Conservation (phyloP, 371 early-diverging fungal species). For the Mortierella sp. region DNA sequence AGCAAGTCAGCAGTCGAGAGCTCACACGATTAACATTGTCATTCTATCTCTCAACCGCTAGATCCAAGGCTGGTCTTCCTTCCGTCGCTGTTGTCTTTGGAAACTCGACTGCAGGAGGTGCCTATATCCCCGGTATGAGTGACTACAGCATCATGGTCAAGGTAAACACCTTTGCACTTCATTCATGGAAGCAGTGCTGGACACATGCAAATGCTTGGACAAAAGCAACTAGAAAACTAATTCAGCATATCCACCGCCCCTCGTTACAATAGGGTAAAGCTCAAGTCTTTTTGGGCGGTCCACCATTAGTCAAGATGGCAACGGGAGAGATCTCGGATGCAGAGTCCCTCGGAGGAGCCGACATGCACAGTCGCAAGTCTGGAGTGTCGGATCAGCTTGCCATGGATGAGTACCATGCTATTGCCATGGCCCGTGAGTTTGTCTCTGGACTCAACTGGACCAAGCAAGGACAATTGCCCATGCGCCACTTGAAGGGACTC, state of each 20-base stretch:
- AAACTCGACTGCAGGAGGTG: slow-evolving; percentile 84
- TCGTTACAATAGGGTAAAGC: slow-evolving; percentile 68
- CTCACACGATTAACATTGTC: neutral
- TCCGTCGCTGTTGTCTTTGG: slow-evolving; percentile 82
- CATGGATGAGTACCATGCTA: slow-evolving; percentile 74
- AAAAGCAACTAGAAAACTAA: neutral
- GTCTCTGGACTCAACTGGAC: slow-evolving; percentile 75
- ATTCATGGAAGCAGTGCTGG: neutral
- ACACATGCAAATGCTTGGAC: neutral
- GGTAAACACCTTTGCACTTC: slow-evolving; percentile 36
- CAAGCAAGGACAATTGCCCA: slow-evolving; percentile 68
- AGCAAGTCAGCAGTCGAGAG: too few species aligned
- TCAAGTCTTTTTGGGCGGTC: slow-evolving; percentile 82
- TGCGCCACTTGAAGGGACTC: slow-evolving; percentile 62
- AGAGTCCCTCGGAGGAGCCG: slow-evolving; percentile 82
- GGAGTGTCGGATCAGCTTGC: slow-evolving; percentile 80
- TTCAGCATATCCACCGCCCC: neutral
- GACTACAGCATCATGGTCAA: slow-evolving; percentile 85
- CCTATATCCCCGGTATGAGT: slow-evolving; percentile 82
- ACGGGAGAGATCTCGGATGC: slow-evolving; percentile 82
- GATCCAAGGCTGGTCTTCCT: slow-evolving; percentile 79
- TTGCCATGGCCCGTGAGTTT: slow-evolving; percentile 77
- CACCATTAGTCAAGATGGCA: slow-evolving; percentile 84
- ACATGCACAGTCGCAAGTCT: slow-evolving; percentile 81
- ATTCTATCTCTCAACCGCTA: slow-evolving; percentile 12